Conservation (phyloP, 2,329 filamentous ascomycete genomes). For the Diaporthe sp. region DNA sequence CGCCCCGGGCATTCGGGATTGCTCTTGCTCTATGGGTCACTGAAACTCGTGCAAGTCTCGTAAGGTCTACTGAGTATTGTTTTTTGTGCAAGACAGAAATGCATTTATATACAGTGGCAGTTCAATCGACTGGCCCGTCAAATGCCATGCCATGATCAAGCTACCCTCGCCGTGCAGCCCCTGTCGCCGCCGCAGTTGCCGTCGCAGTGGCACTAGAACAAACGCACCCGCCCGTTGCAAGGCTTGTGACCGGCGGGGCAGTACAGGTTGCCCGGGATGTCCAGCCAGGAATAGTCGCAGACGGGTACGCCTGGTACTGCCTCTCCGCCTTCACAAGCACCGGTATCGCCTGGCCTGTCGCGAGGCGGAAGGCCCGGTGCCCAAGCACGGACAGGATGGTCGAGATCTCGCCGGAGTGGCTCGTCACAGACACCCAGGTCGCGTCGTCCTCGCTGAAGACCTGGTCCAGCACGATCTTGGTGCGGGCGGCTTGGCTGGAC, state of each 20-base stretch:
- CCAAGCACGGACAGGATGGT: slow-evolving; percentile 57
- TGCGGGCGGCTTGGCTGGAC: slow-evolving; percentile 60
- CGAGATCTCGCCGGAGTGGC: slow-evolving; percentile 67
- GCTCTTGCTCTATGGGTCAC: neutral
- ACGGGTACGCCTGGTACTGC: slow-evolving; percentile 41
- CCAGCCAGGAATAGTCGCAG: slow-evolving; percentile 49
- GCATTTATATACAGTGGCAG: neutral
- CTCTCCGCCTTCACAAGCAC: slow-evolving; percentile 72
- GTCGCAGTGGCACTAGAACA: slow-evolving; percentile 1
- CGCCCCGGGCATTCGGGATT: neutral
- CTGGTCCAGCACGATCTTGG: slow-evolving; percentile 63
- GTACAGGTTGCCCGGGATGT: slow-evolving; percentile 55
- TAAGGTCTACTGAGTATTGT: neutral
- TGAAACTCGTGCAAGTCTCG: neutral
- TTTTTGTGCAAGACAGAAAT: neutral
- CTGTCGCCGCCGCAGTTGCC: neutral
- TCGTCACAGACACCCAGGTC: slow-evolving; percentile 69
- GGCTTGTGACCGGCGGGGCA: slow-evolving; percentile 56
- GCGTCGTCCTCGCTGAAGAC: slow-evolving; percentile 63
- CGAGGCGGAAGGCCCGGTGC: slow-evolving; percentile 70
- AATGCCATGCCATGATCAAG: neutral
- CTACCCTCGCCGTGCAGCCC: neutral
- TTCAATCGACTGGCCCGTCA: too few relatives aligned
- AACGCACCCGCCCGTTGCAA: slow-evolving; percentile 53
- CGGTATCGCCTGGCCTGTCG: slow-evolving; percentile 76